Evolutionary conservation across 2,329 filamentous ascomycete genomes (phyloP), one percentile per base, ranked within the genome.

Genomic region (Fusarium secorum): DNA sequence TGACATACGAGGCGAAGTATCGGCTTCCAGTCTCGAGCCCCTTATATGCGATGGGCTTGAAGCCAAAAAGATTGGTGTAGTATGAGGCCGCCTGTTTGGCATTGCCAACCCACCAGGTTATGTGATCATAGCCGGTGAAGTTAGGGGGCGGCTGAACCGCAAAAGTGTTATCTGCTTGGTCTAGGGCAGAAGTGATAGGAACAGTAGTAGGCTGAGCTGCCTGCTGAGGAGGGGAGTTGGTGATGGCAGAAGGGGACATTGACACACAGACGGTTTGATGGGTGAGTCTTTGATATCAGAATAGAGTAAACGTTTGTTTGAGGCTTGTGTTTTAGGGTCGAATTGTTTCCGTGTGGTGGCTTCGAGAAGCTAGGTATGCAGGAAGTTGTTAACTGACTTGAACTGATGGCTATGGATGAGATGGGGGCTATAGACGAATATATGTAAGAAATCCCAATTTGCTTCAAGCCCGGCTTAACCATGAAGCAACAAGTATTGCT

Each of bases 91-190:
- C 93, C 85, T 98, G 95, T 83, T 98, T 98, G 75, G 95, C 95
- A 79, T 98, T 98, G 79, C 95, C 94, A 33, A 98, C 95, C 85
- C 94, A 97, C 95, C 95, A 98, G 74, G 94, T 95, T 61, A 97
- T 89, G 81, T 97, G 93, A 82, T 97, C 93, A 80, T 97, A 98
- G 78, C 93, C 94, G 67, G 89, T 88, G 84, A 97, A 95, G 78
- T 86, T 87, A 75, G 81, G 68, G 75, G 83, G 75, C 75, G 85
- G 82, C 75, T 87, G 85, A 49, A 88, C 83, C 66, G 86, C 85
- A 75, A 84, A 87, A 45, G 55, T 63, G 75, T 84, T 84, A 75
- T 87, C 87, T 64, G 80, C 78, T 45, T 78, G 76, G 42, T 78
- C 74, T 59, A 80, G 77, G 46, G 81, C 77, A 57, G 72, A 49